Conservation (phyloP, 139 green algal species). For the Picochlorum sp. region DNA sequence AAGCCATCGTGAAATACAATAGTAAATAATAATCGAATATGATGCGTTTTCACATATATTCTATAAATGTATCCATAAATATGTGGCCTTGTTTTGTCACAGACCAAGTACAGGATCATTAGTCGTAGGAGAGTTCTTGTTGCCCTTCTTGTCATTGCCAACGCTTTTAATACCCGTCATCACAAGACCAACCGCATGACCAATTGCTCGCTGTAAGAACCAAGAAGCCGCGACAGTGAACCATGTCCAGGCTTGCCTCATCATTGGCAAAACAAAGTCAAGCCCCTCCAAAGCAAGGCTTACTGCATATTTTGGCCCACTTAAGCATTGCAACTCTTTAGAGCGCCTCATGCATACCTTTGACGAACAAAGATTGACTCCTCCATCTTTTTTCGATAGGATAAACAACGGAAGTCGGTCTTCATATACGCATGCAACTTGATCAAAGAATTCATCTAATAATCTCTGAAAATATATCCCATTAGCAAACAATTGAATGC, state of each 20-base stretch:
- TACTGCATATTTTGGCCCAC: neutral
- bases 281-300: neutral
- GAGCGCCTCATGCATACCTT: neutral
- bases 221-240: neutral
- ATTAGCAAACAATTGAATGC: slow-evolving; percentile 46
- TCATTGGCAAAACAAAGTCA: neutral
- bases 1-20: neutral
- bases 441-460: slow-evolving; percentile 7
- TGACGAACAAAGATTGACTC: neutral
- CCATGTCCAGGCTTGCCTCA: neutral
- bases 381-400: neutral
- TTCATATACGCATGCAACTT: slow-evolving; percentile 37
- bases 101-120: too few species aligned
- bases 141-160: too few species aligned
- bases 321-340: neutral
- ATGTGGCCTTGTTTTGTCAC: too few species aligned
- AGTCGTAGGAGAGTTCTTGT: too few species aligned
- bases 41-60: too few species aligned
- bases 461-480: slow-evolving; percentile 11
- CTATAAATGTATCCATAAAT: too few species aligned
- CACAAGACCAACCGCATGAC: slow-evolving; percentile 4
- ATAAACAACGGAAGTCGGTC: slow-evolving; percentile 13
- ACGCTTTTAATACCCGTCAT: neutral
- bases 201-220: neutral
- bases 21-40: neutral